These are phyloP conservation scores for Odonthalia washingtoniensis DNA, from an alignment of 31 red algal genomes.

Conservation along the genomic window DNA sequence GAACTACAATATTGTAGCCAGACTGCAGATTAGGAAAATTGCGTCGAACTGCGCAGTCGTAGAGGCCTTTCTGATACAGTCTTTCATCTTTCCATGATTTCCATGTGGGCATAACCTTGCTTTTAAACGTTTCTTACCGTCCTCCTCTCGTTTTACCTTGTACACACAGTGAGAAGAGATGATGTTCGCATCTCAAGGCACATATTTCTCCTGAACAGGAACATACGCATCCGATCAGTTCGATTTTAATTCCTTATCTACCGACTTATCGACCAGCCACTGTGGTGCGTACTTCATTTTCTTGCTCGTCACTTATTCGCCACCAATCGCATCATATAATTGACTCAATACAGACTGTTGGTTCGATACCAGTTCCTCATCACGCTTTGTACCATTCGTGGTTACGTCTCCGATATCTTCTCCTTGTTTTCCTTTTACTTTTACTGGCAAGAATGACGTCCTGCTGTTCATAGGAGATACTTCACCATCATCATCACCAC, in stretches of 20 bases:
- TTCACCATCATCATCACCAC: too few species aligned
- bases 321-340: conserved; percentile 13
- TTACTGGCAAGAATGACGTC: too few species aligned
- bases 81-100: conserved; percentile 5
- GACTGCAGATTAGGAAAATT: conserved; percentile 17
- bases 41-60: conserved; percentile 14
- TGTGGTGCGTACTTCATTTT: conserved; percentile 17
- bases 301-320: neutral
- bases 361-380: neutral
- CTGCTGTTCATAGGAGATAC: too few species aligned
- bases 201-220: neutral
- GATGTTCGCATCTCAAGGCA: conserved; percentile 12
- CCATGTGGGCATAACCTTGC: conserved; percentile 9
- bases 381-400: neutral
- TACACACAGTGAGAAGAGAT: conserved; percentile 2
- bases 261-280: conserved; percentile 9
- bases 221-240: conserved; percentile 37
- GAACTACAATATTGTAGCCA: neutral
- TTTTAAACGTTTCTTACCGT: conserved; percentile 18
- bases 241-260: conserved; percentile 4
- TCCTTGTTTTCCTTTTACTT: neutral
- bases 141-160: conserved; percentile 4
- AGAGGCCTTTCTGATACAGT: conserved; percentile 33
- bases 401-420: neutral
- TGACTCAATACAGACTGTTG: neutral